Percentiles rank a stretch among this genome's conserved stretches.
phyloP scores from a whole-genome alignment of 139 green algal genomes.

The Edaphochlamys debaryana region DNA sequence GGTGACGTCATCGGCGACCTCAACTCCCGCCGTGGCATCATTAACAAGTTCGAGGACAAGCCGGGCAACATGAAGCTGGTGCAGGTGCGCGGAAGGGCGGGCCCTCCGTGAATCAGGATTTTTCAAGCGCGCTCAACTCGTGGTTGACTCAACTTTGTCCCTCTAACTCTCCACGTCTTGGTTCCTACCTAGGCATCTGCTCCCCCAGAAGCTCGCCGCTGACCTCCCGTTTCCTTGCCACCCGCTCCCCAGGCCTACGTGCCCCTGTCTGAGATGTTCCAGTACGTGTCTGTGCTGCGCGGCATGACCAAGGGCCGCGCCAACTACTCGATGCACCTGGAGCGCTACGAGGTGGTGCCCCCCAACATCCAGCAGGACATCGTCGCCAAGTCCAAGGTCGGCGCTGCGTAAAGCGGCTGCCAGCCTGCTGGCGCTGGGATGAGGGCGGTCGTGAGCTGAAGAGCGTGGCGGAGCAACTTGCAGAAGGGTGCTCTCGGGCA shows the following conservation, averaged over 20 bases:
- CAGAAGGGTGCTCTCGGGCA: too few relatives aligned
- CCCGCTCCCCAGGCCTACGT: constrained; percentile 78
- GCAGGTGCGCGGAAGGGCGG: too few relatives aligned
- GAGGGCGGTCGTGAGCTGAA: too few relatives aligned
- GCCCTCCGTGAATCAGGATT: too few relatives aligned
- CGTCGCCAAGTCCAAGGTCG: constrained; percentile 52
- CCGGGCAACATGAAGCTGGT: constrained; percentile 94
- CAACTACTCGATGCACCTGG: constrained; percentile 95
- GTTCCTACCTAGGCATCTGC: too few relatives aligned
- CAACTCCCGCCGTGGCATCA: constrained; percentile 94
- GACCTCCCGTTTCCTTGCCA: too few relatives aligned
- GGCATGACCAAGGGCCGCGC: constrained; percentile 97
- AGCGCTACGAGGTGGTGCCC: constrained; percentile 93
- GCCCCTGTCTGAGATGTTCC: constrained; percentile 98
- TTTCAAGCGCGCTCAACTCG: too few relatives aligned
- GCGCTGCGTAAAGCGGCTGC: constrained; percentile 1
- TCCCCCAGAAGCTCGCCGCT: too few relatives aligned
- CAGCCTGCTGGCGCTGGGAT: background rate
- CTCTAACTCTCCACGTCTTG: too few relatives aligned
- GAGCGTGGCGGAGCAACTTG: too few relatives aligned
- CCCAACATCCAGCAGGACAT: constrained; percentile 94
- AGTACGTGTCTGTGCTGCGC: constrained; percentile 95
- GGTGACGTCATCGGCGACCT: constrained; percentile 98
- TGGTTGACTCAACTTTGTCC: too few relatives aligned
- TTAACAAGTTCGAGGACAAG: constrained; percentile 94